Conservation (phyloP, 371 early-diverging fungal species). For the Fennellomyces sp. region DNA sequence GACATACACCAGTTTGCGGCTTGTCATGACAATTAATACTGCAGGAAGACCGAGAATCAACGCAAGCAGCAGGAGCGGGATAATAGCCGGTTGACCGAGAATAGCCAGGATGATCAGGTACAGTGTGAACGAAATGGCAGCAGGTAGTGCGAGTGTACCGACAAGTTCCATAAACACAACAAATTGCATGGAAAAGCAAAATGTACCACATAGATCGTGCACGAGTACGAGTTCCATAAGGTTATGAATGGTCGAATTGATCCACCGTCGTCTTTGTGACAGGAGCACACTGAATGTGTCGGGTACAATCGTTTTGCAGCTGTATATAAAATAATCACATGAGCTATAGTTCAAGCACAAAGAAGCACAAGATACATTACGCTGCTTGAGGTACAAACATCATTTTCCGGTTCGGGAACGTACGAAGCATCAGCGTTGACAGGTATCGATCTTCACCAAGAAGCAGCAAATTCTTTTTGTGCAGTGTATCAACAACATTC, state of each 20-base stretch:
- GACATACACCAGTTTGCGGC: slow-evolving; percentile 88
- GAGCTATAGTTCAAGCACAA: too few relatives aligned
- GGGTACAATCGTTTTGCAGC: slow-evolving; percentile 86
- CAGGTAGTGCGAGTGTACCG: slow-evolving; percentile 83
- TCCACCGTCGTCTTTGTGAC: slow-evolving; percentile 90
- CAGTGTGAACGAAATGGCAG: slow-evolving; percentile 78
- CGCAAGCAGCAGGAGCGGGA: slow-evolving; percentile 74
- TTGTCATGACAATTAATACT: slow-evolving; percentile 86
- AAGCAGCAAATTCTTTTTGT: slow-evolving; percentile 92
- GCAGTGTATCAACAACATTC: slow-evolving; percentile 89
- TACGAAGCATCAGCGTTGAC: slow-evolving; percentile 91
- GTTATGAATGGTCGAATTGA: slow-evolving; percentile 90
- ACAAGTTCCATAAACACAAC: slow-evolving; percentile 87
- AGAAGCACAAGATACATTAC: too few relatives aligned
- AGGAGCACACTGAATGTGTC: slow-evolving; percentile 78
- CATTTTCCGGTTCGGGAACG: slow-evolving; percentile 90
- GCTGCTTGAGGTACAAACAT: slow-evolving; percentile 91
- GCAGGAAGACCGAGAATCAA: slow-evolving; percentile 83
- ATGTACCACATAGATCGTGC: slow-evolving; percentile 87
- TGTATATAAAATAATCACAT: too few relatives aligned
- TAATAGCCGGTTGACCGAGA: slow-evolving; percentile 57
- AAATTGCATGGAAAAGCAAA: slow-evolving; percentile 91
- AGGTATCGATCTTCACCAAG: slow-evolving; percentile 96
- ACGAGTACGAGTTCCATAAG: slow-evolving; percentile 85
- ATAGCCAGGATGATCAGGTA: slow-evolving; percentile 51